Conservation (phyloP, 2,329 filamentous ascomycete species). For the Apiospora rasikravindrae region DNA sequence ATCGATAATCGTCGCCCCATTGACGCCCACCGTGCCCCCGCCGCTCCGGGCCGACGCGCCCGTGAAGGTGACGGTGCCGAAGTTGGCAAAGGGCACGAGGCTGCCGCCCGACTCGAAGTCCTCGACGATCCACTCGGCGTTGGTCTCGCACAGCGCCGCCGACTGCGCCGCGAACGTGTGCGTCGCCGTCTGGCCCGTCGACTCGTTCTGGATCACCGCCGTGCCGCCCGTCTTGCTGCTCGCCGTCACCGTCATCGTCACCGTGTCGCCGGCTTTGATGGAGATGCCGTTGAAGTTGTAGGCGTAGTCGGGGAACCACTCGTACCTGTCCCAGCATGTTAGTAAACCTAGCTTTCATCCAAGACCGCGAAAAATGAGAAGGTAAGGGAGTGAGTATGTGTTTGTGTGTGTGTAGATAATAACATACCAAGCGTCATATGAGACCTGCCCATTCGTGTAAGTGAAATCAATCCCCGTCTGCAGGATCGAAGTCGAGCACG, state of each 20-base stretch:
- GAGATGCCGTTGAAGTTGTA: constrained; percentile 55
- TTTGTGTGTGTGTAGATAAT: too few species aligned
- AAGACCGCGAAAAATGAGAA: too few species aligned
- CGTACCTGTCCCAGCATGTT: constrained; percentile 43
- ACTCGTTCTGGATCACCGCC: constrained; percentile 56
- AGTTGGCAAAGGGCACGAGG: constrained; percentile 52
- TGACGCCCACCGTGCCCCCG: constrained; percentile 41
- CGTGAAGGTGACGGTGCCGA: constrained; percentile 51
- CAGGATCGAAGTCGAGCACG: constrained; percentile 57
- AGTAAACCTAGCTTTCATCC: too few species aligned
- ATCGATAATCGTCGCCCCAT: constrained; percentile 49
- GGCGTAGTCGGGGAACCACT: constrained; percentile 64
- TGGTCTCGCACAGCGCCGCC: constrained; percentile 55
- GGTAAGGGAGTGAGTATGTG: too few species aligned
- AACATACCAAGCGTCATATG: constrained; percentile 57
- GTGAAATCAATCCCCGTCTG: constrained; percentile 64
- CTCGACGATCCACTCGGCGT: constrained; percentile 69
- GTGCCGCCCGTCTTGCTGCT: constrained; percentile 49
- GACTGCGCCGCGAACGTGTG: constrained; percentile 54
- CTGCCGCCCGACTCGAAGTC: constrained; percentile 49
- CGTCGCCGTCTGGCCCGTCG: constrained; percentile 55
- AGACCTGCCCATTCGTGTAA: constrained; percentile 45
- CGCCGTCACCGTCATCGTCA: constrained; percentile 40
- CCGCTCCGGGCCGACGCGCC: constrained; percentile 40
- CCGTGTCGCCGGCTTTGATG: constrained; percentile 38